These are phyloP conservation scores for Pezicula radicicola DNA, from an alignment of 2,329 filamentous ascomycete genomes.

Conservation along the genomic window DNA sequence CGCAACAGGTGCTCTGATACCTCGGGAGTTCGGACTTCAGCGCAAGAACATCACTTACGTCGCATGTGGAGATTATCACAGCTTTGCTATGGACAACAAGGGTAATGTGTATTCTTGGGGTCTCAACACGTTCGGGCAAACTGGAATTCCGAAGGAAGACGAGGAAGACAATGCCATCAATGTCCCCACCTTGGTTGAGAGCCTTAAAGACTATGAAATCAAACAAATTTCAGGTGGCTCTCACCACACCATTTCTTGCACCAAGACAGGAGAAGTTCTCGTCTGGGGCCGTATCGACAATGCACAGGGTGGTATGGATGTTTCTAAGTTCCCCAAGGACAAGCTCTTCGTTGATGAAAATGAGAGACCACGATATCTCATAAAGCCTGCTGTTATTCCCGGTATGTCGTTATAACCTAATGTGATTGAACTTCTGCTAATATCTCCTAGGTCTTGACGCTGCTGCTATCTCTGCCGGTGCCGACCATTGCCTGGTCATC, in stretches of 20 bases:
- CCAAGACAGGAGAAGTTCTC: conserved; percentile 52
- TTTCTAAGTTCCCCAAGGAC: conserved; percentile 51
- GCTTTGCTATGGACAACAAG: conserved; percentile 68
- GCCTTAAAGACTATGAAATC: conserved; percentile 62
- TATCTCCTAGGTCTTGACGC: conserved; percentile 43
- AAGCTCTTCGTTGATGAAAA: conserved; percentile 62
- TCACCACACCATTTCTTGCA: conserved; percentile 72
- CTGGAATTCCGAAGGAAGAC: conserved; percentile 60
- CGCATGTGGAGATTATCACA: conserved; percentile 70
- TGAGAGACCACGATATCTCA: conserved; percentile 68
- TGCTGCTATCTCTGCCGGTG: conserved; percentile 59
- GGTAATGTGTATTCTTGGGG: conserved; percentile 79
- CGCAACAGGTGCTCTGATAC: conserved; percentile 20
- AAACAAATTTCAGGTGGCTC: conserved; percentile 66
- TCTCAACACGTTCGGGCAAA: conserved; percentile 83
- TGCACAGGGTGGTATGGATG: conserved; percentile 53
- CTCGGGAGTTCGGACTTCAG: conserved; percentile 28
- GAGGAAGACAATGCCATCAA: conserved; percentile 70
- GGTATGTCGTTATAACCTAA: conserved; percentile 34
- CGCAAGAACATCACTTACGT: conserved; percentile 34
- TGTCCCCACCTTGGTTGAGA: conserved; percentile 65
- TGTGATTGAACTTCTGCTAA: background rate
- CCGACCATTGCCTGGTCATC: conserved; percentile 72
- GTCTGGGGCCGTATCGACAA: conserved; percentile 58
- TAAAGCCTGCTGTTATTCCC: conserved; percentile 55